These are phyloP conservation scores for Hypoxylon rickii DNA, from an alignment of 495 filamentous ascomycete genomes.

Conservation along the genomic window DNA sequence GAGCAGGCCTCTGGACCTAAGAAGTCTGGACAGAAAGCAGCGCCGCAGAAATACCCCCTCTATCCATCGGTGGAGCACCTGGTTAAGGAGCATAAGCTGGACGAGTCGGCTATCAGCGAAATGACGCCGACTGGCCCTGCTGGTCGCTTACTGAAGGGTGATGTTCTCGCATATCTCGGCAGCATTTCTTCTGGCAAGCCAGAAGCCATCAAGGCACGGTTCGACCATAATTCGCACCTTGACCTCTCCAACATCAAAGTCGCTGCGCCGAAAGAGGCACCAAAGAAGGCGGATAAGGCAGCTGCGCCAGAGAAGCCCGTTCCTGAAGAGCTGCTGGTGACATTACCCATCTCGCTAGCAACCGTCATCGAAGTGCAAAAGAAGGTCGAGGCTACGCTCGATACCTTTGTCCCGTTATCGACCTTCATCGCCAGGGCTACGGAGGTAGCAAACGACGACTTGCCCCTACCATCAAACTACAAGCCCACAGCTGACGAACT, in stretches of 20 bases:
- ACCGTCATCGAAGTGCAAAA: conserved; percentile 79
- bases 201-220: conserved; percentile 65
- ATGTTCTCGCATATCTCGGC: conserved; percentile 90
- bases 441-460: conserved; percentile 80
- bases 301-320: conserved; percentile 48
- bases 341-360: conserved; percentile 75
- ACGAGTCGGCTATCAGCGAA: conserved; percentile 70
- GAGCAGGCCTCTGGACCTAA: conserved; percentile 23
- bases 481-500: conserved; percentile 77
- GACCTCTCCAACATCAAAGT: conserved; percentile 94
- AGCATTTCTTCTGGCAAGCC: conserved; percentile 70
- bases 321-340: conserved; percentile 56
- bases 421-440: conserved; percentile 85
- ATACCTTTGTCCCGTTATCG: conserved; percentile 79
- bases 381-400: conserved; percentile 73
- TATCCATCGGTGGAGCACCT: conserved; percentile 85
- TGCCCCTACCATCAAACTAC: conserved; percentile 66
- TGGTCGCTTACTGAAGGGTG: conserved; percentile 90
- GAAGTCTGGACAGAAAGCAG: conserved; percentile 31
- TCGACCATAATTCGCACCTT: conserved; percentile 77
- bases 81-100: conserved; percentile 74
- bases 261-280: conserved; percentile 61
- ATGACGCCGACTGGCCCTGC: conserved; percentile 88
- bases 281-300: conserved; percentile 52
- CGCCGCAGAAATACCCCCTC: conserved; percentile 70